Percentiles rank a stretch among this genome's conserved stretches.
Evolutionary conservation across 2,329 filamentous ascomycete species (phyloP).

Genomic region (Microdochium nivale): DNA sequence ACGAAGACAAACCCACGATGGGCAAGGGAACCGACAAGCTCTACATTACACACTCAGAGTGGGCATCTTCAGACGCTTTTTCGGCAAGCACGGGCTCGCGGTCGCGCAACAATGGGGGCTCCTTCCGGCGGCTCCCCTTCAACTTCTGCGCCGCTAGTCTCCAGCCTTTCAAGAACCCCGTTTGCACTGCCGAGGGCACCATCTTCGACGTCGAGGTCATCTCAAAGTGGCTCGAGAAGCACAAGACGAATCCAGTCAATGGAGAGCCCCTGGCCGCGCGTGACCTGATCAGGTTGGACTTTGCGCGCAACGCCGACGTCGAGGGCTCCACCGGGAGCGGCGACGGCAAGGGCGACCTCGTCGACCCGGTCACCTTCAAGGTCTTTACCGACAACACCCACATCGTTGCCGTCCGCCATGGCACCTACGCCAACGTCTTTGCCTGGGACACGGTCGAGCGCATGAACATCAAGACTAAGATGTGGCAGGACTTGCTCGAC

Average conservation of each 20-base stretch:
- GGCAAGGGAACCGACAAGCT: constrained; percentile 49
- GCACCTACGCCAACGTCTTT: constrained; percentile 87
- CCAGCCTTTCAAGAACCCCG: constrained; percentile 89
- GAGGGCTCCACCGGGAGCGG: constrained; percentile 30
- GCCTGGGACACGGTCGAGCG: constrained; percentile 91
- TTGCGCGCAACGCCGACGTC: constrained; percentile 77
- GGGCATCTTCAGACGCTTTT: constrained; percentile 85
- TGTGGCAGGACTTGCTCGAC: constrained; percentile 85
- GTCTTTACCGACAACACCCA: constrained; percentile 97
- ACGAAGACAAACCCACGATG: constrained; percentile 20
- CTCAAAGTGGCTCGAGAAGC: constrained; percentile 85
- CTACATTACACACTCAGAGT: constrained; percentile 92
- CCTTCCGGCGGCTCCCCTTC: constrained; percentile 87
- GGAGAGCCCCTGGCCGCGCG: constrained; percentile 69
- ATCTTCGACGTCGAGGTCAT: constrained; percentile 97
- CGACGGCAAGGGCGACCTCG: constrained; percentile 65
- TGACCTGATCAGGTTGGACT: constrained; percentile 85
- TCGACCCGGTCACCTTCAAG: constrained; percentile 96
- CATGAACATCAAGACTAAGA: constrained; percentile 93
- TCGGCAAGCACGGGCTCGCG: constrained; percentile 66
- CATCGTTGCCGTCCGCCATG: constrained; percentile 76
- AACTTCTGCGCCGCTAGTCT: constrained; percentile 96
- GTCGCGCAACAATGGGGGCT: constrained; percentile 45
- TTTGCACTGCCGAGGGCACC: constrained; percentile 79
- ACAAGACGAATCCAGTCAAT: constrained; percentile 84